Conservation (phyloP, 306 rosid genomes). For the Vigna mungo region DNA sequence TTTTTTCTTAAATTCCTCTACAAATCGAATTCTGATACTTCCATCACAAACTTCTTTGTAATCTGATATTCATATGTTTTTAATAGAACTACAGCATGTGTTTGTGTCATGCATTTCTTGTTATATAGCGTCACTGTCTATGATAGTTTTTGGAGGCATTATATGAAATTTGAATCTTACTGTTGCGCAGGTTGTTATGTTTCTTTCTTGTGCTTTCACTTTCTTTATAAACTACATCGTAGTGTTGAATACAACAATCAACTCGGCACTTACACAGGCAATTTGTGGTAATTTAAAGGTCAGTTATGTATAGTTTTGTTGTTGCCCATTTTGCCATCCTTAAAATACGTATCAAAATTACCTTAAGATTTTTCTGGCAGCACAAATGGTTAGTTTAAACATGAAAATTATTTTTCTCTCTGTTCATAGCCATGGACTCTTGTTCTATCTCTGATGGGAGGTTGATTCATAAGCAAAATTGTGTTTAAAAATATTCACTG, state of each 20-base stretch:
- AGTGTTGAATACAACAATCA: conserved; percentile 76
- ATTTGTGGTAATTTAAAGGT: conserved; percentile 74
- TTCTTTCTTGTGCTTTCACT: conserved; percentile 77
- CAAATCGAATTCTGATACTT: conserved; percentile 15
- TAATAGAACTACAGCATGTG: not conserved
- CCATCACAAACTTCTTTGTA: not conserved
- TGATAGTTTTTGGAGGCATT: conserved; percentile 24
- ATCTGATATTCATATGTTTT: not conserved
- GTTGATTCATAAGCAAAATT: too few species aligned
- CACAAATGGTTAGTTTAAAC: too few species aligned
- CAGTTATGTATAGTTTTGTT: not conserved
- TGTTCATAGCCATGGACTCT: not conserved
- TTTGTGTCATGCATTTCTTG: too few species aligned
- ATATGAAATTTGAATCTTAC: conserved; percentile 32
- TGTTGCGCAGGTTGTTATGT: conserved; percentile 70
- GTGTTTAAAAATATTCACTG: too few species aligned
- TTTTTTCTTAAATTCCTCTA: not conserved
- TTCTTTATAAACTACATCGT: conserved; percentile 79
- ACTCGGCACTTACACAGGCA: conserved; percentile 88
- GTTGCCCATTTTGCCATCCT: not conserved
- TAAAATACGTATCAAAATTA: not conserved
- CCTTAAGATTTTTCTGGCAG: not conserved
- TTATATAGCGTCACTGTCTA: not conserved
- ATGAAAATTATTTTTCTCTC: not conserved
- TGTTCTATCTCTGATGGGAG: too few species aligned